These are phyloP conservation scores for Pyricularia grisea DNA, from an alignment of 2,329 filamentous ascomycete species.

Conservation along the genomic window DNA sequence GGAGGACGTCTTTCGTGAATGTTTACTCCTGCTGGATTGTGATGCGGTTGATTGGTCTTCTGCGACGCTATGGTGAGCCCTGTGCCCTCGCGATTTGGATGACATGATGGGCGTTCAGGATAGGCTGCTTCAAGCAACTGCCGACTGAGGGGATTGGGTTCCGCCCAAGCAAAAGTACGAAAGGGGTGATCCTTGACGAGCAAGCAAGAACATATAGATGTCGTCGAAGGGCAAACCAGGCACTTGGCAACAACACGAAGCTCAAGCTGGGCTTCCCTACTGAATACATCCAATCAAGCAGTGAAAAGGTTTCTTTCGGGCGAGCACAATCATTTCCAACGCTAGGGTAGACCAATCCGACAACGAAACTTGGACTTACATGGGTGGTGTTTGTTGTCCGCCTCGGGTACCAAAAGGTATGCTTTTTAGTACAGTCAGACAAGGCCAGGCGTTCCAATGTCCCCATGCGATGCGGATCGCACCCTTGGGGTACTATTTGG, in stretches of 20 bases:
- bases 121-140: background rate
- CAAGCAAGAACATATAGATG: background rate
- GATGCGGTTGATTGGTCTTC: background rate
- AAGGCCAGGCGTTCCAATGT: background rate
- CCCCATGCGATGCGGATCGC: background rate
- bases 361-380: background rate
- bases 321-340: background rate
- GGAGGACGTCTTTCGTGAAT: background rate
- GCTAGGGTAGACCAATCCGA: background rate
- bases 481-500: background rate
- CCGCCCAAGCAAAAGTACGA: background rate
- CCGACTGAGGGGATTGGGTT: background rate
- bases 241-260: background rate
- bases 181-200: background rate
- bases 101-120: background rate
- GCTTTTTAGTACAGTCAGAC: background rate
- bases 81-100: constrained; percentile 1
- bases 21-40: background rate
- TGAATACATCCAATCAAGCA: background rate
- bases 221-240: background rate
- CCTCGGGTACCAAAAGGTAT: background rate
- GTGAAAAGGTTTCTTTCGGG: background rate
- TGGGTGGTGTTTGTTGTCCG: background rate
- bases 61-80: background rate
- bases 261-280: background rate